Evolutionary conservation across 2,329 filamentous ascomycete genomes (phyloP).

Genomic region (Calcarisporium arbuscula): DNA sequence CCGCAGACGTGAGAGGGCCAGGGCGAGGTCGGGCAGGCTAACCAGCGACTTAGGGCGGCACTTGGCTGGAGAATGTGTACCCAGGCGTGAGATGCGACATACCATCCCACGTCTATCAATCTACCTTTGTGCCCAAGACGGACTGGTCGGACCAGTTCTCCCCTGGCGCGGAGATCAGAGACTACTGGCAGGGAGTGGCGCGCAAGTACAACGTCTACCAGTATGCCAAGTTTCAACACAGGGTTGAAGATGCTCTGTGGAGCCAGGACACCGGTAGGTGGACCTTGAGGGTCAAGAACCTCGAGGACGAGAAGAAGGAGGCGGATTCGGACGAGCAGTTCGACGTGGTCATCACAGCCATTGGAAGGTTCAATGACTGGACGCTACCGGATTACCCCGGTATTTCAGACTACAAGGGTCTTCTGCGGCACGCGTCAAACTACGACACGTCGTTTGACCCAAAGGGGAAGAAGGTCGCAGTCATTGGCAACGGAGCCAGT

Average conservation of each 20-base stretch:
- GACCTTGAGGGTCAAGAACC: slow-evolving; percentile 41
- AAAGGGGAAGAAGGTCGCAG: slow-evolving; percentile 43
- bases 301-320: slow-evolving; percentile 30
- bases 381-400: slow-evolving; percentile 56
- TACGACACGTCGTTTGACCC: slow-evolving; percentile 50
- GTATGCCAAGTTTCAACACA: slow-evolving; percentile 46
- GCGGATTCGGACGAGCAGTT: slow-evolving; percentile 38
- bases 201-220: slow-evolving; percentile 59
- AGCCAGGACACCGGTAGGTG: slow-evolving; percentile 44
- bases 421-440: slow-evolving; percentile 53
- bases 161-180: slow-evolving; percentile 57
- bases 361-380: slow-evolving; percentile 62
- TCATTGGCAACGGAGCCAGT: slow-evolving; percentile 58
- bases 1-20: no score
- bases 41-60: slow-evolving; percentile 37
- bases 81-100: slow-evolving; percentile 64
- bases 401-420: slow-evolving; percentile 46
- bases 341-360: slow-evolving; percentile 57
- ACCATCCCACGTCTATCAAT: slow-evolving; percentile 64
- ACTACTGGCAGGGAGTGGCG: slow-evolving; percentile 60
- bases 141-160: slow-evolving; percentile 66
- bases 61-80: slow-evolving; percentile 52
- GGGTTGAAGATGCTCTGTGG: slow-evolving; percentile 53
- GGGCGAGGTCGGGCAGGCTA: no score
- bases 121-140: slow-evolving; percentile 59